Base-by-base conservation (phyloP, 331 rosid species). In the Stylosanthes scabra region DNA sequence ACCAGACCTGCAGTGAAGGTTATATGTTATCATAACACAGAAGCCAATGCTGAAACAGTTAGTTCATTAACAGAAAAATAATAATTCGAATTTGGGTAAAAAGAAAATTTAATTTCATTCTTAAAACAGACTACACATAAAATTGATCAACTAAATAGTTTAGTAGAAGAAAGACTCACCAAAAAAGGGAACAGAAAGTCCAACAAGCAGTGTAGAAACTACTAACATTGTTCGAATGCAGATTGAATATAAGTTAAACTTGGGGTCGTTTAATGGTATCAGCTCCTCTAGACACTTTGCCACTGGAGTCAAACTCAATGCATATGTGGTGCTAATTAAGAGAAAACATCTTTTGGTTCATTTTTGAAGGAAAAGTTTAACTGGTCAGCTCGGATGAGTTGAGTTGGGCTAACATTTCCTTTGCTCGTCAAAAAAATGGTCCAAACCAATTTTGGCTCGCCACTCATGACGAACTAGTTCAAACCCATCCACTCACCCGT, bases 261-360 rank as follows among this genome's bases (percentile, higher is more conserved):
- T 83, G 76, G 81, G 11, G 25, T 80, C 82, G 64, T 52, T 79
- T 68, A 90, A 57, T 4, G 96, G 96, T 68, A 90, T 84, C 78
- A 93, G 59, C 82, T 93, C 98, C 84, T 93, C 97, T 31, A 90
- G 44, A 77, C 93, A 67, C 97, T 90, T 52, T 63, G 92, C 98
- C 37, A 93, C 90, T 6, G 98, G 98, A 46, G 95, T 75, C 58
- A 93, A 72, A 49, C 91, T 89, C 85, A 93, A 86, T 13, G 98
- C 97, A 91, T 86, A 92, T 60, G 98, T 92, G 78, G 41, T 62
- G 65, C 83, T 75, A 55, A 46, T 87, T 90, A 90, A 90, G 96
- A 80, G 74, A 42, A 71, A 59, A 69, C 76, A 61, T 57, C 9
- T 42, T 14, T 73, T 45, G 3, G 34, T 72, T 51, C 45, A 41